Conservation (phyloP, 2,329 filamentous ascomycete genomes). For the Chaetoscypha palmicola region DNA sequence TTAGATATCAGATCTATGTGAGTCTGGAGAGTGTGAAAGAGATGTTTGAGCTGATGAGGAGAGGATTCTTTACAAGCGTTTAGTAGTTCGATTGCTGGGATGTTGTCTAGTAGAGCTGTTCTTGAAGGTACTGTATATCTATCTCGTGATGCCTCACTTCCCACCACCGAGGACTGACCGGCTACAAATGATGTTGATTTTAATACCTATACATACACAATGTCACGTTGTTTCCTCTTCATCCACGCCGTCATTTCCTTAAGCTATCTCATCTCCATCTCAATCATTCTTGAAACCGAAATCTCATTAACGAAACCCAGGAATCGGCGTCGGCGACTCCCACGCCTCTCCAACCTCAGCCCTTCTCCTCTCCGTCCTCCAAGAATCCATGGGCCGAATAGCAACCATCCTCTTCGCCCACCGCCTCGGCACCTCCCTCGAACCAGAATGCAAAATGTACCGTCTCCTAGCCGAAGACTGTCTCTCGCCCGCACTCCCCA, state of each 20-base stretch:
- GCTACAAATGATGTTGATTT: neutral
- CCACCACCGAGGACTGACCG: neutral
- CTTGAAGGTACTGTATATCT: constrained; percentile 47
- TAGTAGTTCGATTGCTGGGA: constrained; percentile 55
- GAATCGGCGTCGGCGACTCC: constrained; percentile 61
- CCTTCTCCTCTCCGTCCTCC: constrained; percentile 57
- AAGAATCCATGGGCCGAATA: constrained; percentile 57
- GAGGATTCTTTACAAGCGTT: constrained; percentile 59
- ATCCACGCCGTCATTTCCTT: neutral
- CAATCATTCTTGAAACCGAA: too few relatives aligned
- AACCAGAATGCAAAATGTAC: constrained; percentile 68
- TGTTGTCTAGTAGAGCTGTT: constrained; percentile 60
- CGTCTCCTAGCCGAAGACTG: constrained; percentile 64
- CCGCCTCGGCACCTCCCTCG: constrained; percentile 57
- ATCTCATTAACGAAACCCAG: constrained; percentile 30
- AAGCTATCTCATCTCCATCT: too few relatives aligned
- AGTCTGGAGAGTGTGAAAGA: constrained; percentile 35
- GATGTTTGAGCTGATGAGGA: neutral
- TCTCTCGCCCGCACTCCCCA: constrained; percentile 57
- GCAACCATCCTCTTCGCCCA: constrained; percentile 66
- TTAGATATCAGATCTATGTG: constrained; percentile 63
- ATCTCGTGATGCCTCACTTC: neutral
- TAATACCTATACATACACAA: neutral
- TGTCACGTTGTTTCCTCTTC: neutral
- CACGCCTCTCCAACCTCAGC: constrained; percentile 57